Percentiles rank a stretch among this genome's conserved stretches.
phyloP scores from a whole-genome alignment of 2,329 filamentous ascomycete species.

The Aspergillus glaucus region DNA sequence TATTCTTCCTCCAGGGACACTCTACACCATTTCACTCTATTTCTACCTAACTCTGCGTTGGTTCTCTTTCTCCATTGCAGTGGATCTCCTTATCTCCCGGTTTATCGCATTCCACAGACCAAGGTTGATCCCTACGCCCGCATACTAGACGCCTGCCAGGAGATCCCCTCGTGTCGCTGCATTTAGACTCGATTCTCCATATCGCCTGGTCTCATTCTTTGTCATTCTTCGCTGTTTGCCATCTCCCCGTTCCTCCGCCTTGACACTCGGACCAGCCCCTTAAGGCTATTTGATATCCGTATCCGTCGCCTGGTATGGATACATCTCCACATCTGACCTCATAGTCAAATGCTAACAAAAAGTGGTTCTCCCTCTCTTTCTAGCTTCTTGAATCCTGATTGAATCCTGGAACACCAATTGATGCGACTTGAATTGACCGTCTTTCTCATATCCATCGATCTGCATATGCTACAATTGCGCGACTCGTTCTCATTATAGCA shows the following conservation, averaged over 20 bases:
- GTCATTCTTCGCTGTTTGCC: background rate
- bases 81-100: background rate
- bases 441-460: background rate
- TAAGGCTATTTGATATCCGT: background rate
- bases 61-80: background rate
- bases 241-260: background rate
- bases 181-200: no score
- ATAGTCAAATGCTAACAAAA: background rate
- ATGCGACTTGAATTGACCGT: background rate
- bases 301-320: background rate
- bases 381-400: background rate
- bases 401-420: background rate
- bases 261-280: background rate
- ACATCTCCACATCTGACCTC: background rate
- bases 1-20: background rate
- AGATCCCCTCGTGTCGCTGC: no score
- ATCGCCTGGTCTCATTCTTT: background rate
- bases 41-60: slow-evolving; percentile 2
- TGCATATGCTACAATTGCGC: background rate
- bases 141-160: no score
- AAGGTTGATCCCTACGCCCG: no score
- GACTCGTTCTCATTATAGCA: background rate
- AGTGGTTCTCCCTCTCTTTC: background rate
- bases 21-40: slow-evolving; percentile 3
- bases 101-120: slow-evolving; percentile 3